Evolutionary conservation across 179 eudicot species (phyloP).

Genomic region (Actinidia polygama): DNA sequence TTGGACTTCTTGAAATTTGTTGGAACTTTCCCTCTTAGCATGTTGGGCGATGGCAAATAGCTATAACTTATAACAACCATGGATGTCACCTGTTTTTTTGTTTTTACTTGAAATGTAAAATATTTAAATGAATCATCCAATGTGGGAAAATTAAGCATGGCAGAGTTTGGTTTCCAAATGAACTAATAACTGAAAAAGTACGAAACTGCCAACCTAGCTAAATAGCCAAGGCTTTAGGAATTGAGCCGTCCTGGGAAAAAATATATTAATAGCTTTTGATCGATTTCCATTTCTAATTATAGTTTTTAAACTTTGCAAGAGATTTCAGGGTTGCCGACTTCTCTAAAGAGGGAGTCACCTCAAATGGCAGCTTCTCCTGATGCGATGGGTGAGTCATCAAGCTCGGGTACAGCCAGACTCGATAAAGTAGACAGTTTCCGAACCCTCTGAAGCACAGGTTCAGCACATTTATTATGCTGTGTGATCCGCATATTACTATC

Average conservation of each 20-base stretch:
- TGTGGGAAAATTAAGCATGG: background rate
- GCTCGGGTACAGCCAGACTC: conserved; percentile 80
- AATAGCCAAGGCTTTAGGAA: background rate
- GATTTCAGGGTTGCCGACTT: conserved; percentile 75
- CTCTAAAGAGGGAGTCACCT: conserved; percentile 61
- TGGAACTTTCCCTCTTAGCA: background rate
- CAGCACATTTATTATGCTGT: too few species aligned
- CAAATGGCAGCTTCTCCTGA: too few species aligned
- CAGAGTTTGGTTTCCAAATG: background rate
- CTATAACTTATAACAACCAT: background rate
- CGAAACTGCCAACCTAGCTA: background rate
- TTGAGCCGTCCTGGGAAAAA: background rate
- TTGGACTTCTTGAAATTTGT: background rate
- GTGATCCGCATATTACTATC: too few species aligned
- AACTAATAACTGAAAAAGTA: background rate
- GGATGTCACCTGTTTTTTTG: too few species aligned
- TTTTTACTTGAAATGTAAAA: background rate
- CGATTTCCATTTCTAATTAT: background rate
- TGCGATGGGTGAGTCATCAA: conserved; percentile 86
- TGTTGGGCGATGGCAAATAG: background rate
- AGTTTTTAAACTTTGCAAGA: conserved; percentile 36
- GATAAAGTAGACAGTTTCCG: conserved; percentile 77
- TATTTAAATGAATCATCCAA: background rate
- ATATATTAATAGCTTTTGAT: too few species aligned
- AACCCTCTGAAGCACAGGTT: conserved; percentile 26